A percentile compares a stretch with the other conserved stretches of the same genome.
Conservation (phyloP, 2,329 filamentous ascomycete genomes). For the Dendryphion nanum region DNA sequence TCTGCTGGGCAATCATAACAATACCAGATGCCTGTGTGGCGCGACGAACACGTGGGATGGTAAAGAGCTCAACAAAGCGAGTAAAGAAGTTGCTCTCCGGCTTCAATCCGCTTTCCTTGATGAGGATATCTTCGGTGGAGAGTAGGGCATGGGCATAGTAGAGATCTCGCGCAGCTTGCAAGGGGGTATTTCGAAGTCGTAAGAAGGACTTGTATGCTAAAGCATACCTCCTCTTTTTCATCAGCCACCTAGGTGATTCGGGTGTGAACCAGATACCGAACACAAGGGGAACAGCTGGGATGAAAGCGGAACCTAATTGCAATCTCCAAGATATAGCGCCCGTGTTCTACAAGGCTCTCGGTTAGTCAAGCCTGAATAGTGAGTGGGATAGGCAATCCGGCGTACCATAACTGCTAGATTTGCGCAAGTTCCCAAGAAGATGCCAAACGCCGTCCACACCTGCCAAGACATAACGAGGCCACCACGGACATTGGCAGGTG, state of each 20-base stretch:
- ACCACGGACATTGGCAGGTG: constrained; percentile 67
- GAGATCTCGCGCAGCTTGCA: constrained; percentile 43
- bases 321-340: constrained; percentile 20
- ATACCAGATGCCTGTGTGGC: constrained; percentile 72
- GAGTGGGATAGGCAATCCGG: not conserved
- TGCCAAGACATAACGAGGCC: constrained; percentile 64
- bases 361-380: constrained; percentile 20
- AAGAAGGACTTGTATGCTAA: constrained; percentile 37
- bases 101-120: not conserved
- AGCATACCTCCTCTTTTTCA: constrained; percentile 38
- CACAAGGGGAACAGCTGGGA: constrained; percentile 17
- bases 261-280: constrained; percentile 30
- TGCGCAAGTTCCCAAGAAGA: constrained; percentile 13
- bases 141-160: constrained; percentile 29
- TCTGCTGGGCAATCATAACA: constrained; percentile 48
- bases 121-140: not conserved
- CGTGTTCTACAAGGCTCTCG: no score
- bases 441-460: constrained; percentile 21
- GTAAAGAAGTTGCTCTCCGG: not conserved
- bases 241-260: constrained; percentile 31
- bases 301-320: constrained; percentile 19
- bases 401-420: not conserved
- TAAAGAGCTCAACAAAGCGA: constrained; percentile 54
- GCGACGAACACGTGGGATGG: constrained; percentile 64
- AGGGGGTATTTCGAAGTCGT: constrained; percentile 30